A percentile compares a stretch with the other conserved stretches of the same genome.
These are phyloP conservation scores for Teunomyces pallodes DNA, from an alignment of 805 yeast genomes.

Conservation along the genomic window DNA sequence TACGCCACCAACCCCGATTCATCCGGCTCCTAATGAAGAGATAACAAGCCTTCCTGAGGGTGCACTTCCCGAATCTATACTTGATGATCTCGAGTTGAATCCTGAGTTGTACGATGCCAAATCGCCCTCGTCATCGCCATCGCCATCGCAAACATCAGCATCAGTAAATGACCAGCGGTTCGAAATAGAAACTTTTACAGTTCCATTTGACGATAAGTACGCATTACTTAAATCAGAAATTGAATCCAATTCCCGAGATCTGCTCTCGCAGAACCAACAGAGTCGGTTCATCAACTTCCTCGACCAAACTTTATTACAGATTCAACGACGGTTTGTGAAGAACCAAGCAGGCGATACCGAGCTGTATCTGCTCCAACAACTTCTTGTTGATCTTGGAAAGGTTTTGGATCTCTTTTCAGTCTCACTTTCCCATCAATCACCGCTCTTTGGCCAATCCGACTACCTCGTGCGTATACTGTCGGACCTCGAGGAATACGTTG, in stretches of 20 bases:
- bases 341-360: conserved; percentile 31
- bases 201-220: conserved; percentile 31
- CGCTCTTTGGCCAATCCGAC: conserved; percentile 58
- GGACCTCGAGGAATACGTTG: conserved; percentile 61
- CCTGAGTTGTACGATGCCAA: conserved; percentile 35
- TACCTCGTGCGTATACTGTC: conserved; percentile 64
- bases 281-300: conserved; percentile 52
- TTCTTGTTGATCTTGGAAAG: conserved; percentile 45
- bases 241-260: neutral
- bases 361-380: conserved; percentile 23
- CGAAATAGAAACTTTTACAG: conserved; percentile 15
- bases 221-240: conserved; percentile 13
- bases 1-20: conserved; percentile 34
- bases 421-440: conserved; percentile 38
- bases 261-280: conserved; percentile 41
- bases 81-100: conserved; percentile 36
- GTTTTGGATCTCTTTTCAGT: conserved; percentile 61
- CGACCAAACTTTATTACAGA: conserved; percentile 50
- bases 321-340: conserved; percentile 53
- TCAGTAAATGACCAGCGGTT: neutral
- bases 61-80: conserved; percentile 1
- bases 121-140: too few species aligned
- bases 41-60: conserved; percentile 25
- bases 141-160: too few species aligned
- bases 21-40: conserved; percentile 35